These are phyloP conservation scores for Pichia ethanolica DNA, from an alignment of 805 yeast species.

Conservation along the genomic window DNA sequence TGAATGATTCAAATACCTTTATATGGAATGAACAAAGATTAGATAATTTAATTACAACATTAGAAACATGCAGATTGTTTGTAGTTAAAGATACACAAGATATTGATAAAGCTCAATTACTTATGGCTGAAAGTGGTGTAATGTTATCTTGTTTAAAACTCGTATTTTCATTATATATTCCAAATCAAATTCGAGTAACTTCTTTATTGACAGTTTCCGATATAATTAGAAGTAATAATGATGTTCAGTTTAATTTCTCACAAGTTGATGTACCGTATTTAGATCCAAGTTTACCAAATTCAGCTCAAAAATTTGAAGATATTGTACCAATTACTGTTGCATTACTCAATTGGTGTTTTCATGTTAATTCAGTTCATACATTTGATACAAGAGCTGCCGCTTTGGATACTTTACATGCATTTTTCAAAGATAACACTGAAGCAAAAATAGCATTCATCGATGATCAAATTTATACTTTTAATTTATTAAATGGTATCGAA, in stretches of 20 bases:
- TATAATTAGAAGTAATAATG: slow-evolving; percentile 57
- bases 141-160: slow-evolving; percentile 60
- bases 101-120: slow-evolving; percentile 52
- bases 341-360: slow-evolving; percentile 74
- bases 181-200: slow-evolving; percentile 55
- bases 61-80: slow-evolving; percentile 68
- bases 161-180: slow-evolving; percentile 59
- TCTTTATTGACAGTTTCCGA: slow-evolving; percentile 75
- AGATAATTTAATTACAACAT: slow-evolving; percentile 54
- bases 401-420: slow-evolving; percentile 55
- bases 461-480: slow-evolving; percentile 52
- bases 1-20: slow-evolving; percentile 28
- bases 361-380: slow-evolving; percentile 71
- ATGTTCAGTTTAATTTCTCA: slow-evolving; percentile 63
- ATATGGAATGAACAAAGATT: slow-evolving; percentile 71
- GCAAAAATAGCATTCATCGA: slow-evolving; percentile 56
- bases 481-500: slow-evolving; percentile 19
- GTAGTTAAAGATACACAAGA: slow-evolving; percentile 67
- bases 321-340: slow-evolving; percentile 67
- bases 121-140: slow-evolving; percentile 52
- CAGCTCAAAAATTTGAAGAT: slow-evolving; percentile 26
- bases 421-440: slow-evolving; percentile 54
- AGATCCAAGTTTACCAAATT: slow-evolving; percentile 47
- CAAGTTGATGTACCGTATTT: slow-evolving; percentile 88
- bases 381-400: slow-evolving; percentile 80